Base-by-base conservation (phyloP, 257 asterid genomes). In the Linderniella brevidens region DNA sequence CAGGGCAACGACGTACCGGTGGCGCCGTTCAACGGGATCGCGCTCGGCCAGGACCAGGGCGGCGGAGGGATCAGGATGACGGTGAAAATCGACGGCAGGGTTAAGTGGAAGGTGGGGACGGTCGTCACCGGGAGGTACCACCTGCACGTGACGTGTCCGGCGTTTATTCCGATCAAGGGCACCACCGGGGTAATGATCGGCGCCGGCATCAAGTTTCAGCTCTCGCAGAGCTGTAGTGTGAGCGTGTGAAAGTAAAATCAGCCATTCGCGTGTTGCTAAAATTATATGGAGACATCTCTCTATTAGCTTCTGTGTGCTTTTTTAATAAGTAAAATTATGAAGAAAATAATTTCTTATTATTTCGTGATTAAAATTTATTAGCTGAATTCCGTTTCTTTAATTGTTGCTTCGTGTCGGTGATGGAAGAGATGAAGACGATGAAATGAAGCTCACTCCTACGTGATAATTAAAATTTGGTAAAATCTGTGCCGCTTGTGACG, bases 81-180 rank as follows among this genome's bases (percentile, higher is more conserved):
- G 57, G 43, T 76, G 36, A 64, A 68, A 53, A 69, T 73, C 0
- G 58, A 54, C 50, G 86, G 86, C 11, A 61, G 72, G 11, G 25
- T 76, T 8, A 61, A 77, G 49, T 76, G 80, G 81, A 72, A 67
- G 53, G 86, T 73, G 17, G 86, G 86, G 44, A 53, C 74, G 19
- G 67, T 76, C 19, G 42, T 72, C 18, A 62, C 86, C 5, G 70
- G 76, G 48, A 66, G 52, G 35, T 76, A 76, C 58, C 76, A 41
- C 29, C 49, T 45, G 0, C 49, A 45, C 20, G 49, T 45, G 29
- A 45, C 29, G 29, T 45, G 49, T 25, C 14, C 12, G 13, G 43
- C 43, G 12, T 38, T 9, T n/a, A n/a, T 38, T 9, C 43, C 43
- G 43, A 11, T 38, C 14, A n/a, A n/a, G 14, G 14, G 14, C 14